These are phyloP conservation scores for Ophiostoma novo-ulmi DNA, from an alignment of 2,329 filamentous ascomycete species.

Conservation along the genomic window DNA sequence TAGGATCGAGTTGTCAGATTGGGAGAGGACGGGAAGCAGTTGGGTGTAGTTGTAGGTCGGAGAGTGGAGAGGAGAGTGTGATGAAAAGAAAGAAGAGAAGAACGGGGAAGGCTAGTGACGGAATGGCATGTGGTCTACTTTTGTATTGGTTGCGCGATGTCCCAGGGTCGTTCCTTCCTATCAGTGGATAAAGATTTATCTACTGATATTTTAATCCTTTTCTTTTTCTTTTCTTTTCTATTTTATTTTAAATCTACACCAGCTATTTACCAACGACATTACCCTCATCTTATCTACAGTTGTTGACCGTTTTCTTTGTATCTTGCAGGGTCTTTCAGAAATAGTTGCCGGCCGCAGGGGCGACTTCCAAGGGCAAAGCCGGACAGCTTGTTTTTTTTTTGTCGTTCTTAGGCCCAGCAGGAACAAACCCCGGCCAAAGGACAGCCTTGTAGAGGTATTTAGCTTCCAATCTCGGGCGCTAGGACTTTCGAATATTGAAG, in stretches of 20 bases:
- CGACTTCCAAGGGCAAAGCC: conserved; percentile 11
- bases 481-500: background rate
- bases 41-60: background rate
- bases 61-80: background rate
- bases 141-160: background rate
- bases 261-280: background rate
- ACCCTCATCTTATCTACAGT: background rate
- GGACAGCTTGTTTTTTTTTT: background rate
- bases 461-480: background rate
- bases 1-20: background rate
- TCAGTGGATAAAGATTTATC: background rate
- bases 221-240: background rate
- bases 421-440: too few species aligned
- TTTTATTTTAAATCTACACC: background rate
- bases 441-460: background rate
- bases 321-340: background rate
- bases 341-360: background rate
- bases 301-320: conserved; percentile 6
- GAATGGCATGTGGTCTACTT: conserved; percentile 8
- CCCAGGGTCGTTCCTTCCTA: background rate
- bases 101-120: background rate
- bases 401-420: background rate
- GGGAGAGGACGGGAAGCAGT: background rate
- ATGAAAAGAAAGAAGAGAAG: background rate
- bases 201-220: background rate